phyloP scores from a whole-genome alignment of 148 eudicot genomes.

The Camellia sinensis region DNA sequence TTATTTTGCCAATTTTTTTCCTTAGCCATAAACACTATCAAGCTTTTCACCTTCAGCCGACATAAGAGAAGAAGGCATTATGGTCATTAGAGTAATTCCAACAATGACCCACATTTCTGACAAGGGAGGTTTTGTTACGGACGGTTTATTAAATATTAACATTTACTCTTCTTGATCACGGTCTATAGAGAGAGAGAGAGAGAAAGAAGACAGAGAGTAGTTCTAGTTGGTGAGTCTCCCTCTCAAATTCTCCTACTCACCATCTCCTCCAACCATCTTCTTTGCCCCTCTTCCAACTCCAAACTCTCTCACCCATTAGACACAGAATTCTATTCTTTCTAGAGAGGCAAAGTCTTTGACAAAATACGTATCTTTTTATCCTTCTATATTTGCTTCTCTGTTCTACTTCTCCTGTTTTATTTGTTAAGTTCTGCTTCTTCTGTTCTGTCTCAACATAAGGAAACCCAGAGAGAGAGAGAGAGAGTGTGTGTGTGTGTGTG shows the following conservation, averaged over 20 bases:
- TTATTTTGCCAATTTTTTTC: too few species aligned
- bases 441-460: neutral
- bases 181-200: too few species aligned
- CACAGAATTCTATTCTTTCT: neutral
- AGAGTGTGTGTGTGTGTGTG: neutral
- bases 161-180: too few species aligned
- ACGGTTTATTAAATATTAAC: too few species aligned
- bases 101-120: too few species aligned
- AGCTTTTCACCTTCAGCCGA: too few species aligned
- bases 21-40: too few species aligned
- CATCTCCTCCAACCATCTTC: neutral
- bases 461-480: neutral
- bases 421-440: neutral
- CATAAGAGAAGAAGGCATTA: too few species aligned
- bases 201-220: neutral
- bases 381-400: neutral
- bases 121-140: too few species aligned
- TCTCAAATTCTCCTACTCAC: constrained; percentile 6
- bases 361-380: neutral
- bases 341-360: neutral
- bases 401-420: neutral
- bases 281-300: neutral
- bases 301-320: neutral
- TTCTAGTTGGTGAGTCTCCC: constrained; percentile 13
- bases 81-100: too few species aligned